Evolutionary conservation across 2,329 filamentous ascomycete species (phyloP).

Genomic region (Fusarium keratoplasticum): DNA sequence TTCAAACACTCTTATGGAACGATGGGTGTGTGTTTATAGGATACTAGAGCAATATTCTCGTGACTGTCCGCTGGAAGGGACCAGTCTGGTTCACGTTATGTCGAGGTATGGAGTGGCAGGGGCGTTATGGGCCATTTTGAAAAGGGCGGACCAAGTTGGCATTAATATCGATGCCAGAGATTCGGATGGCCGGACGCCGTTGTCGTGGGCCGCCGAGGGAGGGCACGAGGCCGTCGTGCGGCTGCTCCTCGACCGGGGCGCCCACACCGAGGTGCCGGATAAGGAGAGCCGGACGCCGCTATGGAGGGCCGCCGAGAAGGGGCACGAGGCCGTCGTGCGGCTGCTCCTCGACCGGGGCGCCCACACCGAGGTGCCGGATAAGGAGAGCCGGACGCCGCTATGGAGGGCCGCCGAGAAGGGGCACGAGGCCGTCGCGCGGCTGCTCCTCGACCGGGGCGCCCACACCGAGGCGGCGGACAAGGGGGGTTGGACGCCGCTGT

Average conservation of each 20-base stretch:
- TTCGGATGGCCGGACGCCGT: background rate
- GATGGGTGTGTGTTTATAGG: background rate
- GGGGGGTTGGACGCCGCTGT: too few relatives aligned
- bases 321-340: too few relatives aligned
- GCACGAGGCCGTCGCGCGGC: too few relatives aligned
- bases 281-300: too few relatives aligned
- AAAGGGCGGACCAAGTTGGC: background rate
- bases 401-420: too few relatives aligned
- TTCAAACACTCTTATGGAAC: background rate
- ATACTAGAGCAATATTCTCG: rapidly evolving
- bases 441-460: too few relatives aligned
- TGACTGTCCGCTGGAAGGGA: background rate
- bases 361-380: too few relatives aligned
- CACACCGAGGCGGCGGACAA: too few relatives aligned
- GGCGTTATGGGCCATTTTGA: background rate
- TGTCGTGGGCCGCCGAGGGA: background rate
- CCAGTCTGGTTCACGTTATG: background rate
- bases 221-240: background rate
- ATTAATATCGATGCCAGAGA: background rate
- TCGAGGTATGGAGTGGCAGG: background rate
- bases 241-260: background rate
- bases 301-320: too few relatives aligned
- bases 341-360: too few relatives aligned
- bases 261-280: too few relatives aligned
- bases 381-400: too few relatives aligned